phyloP scores from a whole-genome alignment of 352 stramenopile genomes.

The Phytophthora fragariaefolia region DNA sequence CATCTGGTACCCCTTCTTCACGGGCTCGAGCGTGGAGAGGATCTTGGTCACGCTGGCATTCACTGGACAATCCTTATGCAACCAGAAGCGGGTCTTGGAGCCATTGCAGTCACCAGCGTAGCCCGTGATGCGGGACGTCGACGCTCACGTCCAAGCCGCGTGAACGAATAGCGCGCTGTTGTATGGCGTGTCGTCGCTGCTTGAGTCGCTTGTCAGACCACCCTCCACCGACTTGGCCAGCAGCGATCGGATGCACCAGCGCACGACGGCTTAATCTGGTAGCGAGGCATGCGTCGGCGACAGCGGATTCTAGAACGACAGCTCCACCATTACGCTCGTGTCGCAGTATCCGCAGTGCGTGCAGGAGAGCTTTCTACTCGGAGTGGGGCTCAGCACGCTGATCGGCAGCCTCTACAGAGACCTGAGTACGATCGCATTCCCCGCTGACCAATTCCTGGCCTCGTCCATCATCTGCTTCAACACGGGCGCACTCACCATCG shows the following conservation, averaged over 20 bases:
- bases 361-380: slow-evolving; percentile 85
- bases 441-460: slow-evolving; percentile 54
- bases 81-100: slow-evolving; percentile 81
- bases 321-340: slow-evolving; percentile 81
- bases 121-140: slow-evolving; percentile 82
- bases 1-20: slow-evolving; percentile 87
- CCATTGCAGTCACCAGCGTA: slow-evolving; percentile 80
- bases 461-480: slow-evolving; percentile 89
- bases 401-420: slow-evolving; percentile 86
- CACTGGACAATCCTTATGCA: slow-evolving; percentile 57
- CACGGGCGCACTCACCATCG: slow-evolving; percentile 78
- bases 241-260: slow-evolving; percentile 29
- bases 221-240: slow-evolving; percentile 21
- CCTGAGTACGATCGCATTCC: slow-evolving; percentile 83
- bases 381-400: slow-evolving; percentile 80
- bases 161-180: slow-evolving; percentile 61
- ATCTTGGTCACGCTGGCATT: slow-evolving; percentile 82
- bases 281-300: slow-evolving; percentile 26
- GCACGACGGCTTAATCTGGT: slow-evolving; percentile 38
- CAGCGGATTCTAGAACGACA: slow-evolving; percentile 69
- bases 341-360: slow-evolving; percentile 81
- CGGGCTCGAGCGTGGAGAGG: slow-evolving; percentile 74
- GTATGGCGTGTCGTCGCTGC: slow-evolving; percentile 20
- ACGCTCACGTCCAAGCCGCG: slow-evolving; percentile 85
- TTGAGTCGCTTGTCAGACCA: slow-evolving; percentile 36